Evolutionary conservation across 2,329 filamentous ascomycete species (phyloP), one percentile per base, ranked within the genome.

Genomic region (Coniella vitis): DNA sequence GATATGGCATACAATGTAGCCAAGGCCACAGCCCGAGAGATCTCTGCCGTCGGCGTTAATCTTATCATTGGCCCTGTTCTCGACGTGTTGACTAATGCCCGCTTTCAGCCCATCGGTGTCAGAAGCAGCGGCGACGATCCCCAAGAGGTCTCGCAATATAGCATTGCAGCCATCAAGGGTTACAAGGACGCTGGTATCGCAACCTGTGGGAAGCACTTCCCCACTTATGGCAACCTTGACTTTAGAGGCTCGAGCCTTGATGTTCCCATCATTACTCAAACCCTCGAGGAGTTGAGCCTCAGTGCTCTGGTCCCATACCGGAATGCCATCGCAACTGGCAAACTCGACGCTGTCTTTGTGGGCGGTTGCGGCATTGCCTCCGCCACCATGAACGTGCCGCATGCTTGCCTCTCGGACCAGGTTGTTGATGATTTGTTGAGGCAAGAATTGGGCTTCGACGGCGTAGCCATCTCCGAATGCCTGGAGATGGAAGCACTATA

Each of bases 401-500:
- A 97, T 64, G 91, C 91, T 25, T 97, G 89, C 63, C 72, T 97
- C 3, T 94, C 88, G 0, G 86, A 96, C 57, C 89, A 95, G 64
- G 89, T 97, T 1, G 90, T 97, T 3, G 87, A 95, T 60, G 89
- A 93, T 51, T 70, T 96, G 19, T 72, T 97, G 3, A 80, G 91
- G n/a, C 85, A 86, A 52, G 90, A 96, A 56, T 77, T 97, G 20
- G 86, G 86, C 2, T 97, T 97, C 59, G 80, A 88, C 43, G 91
- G 91, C 1, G 90, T 97, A 2, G 90, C 93, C 20, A 89, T 97
- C 43, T 96, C 90, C 0, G 91, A 97, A 62, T 97, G 91, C 57
- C 70, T 97, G 7, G 91, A 96, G 64, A 97, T 97, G 91, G 90
- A 96, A 61, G 90, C 90, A 0, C 76, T 97, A 8, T 93, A 89